These are phyloP conservation scores for Aspergillus vadensis DNA, from an alignment of 2,329 filamentous ascomycete species.

Conservation along the genomic window DNA sequence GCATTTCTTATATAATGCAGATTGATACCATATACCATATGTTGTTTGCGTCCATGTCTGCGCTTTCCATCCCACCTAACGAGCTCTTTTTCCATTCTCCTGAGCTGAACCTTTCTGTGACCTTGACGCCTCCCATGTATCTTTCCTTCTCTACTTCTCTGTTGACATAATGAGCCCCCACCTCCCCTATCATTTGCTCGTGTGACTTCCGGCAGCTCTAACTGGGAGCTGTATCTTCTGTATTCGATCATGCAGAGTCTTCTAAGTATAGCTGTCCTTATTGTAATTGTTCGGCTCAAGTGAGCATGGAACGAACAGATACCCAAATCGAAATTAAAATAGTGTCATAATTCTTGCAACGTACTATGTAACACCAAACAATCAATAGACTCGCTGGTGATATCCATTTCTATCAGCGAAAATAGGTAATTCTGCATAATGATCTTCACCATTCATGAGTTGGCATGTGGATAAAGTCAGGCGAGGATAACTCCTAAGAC, in stretches of 20 bases:
- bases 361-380: neutral
- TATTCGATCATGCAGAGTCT: neutral
- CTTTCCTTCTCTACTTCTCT: neutral
- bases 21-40: slow-evolving; percentile 38
- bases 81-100: slow-evolving; percentile 12
- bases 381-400: too few species aligned
- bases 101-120: neutral
- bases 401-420: too few species aligned
- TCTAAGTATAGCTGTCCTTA: neutral
- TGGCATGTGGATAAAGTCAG: too few species aligned
- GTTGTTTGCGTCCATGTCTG: slow-evolving; percentile 21
- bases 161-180: neutral
- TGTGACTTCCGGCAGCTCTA: neutral
- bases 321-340: neutral
- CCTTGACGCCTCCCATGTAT: slow-evolving; percentile 13
- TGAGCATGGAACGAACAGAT: neutral
- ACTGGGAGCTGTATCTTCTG: neutral
- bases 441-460: too few species aligned
- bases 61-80: slow-evolving; percentile 10
- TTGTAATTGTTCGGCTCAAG: neutral
- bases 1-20: slow-evolving; percentile 31
- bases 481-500: too few species aligned
- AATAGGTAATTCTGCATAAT: too few species aligned
- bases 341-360: neutral
- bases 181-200: neutral